A percentile compares a stretch with the other conserved stretches of the same genome.
phyloP scores from a whole-genome alignment of 352 stramenopile species.

The Pythium brassicae region DNA sequence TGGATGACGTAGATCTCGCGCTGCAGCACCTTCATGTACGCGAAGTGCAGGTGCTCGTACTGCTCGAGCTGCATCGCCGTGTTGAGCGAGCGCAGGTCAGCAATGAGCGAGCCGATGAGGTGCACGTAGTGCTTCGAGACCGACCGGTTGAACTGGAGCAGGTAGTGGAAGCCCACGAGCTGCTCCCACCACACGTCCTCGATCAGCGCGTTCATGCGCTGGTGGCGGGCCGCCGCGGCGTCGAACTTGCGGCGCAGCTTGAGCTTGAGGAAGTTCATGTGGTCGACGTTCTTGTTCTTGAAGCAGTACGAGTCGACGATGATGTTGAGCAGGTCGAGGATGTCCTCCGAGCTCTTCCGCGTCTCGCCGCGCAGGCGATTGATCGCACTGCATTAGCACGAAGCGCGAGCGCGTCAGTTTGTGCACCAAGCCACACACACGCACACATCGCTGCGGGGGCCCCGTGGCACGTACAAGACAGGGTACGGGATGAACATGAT shows the following conservation, averaged over 20 bases:
- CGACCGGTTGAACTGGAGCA: constrained; percentile 70
- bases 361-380: constrained; percentile 47
- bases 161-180: constrained; percentile 56
- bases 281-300: constrained; percentile 82
- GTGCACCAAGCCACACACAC: background rate
- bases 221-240: constrained; percentile 33
- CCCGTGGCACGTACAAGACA: constrained; percentile 51
- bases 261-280: constrained; percentile 78
- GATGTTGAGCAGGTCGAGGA: constrained; percentile 73
- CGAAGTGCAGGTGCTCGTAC: constrained; percentile 66
- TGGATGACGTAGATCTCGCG: constrained; percentile 81
- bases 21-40: constrained; percentile 76
- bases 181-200: constrained; percentile 84
- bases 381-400: constrained; percentile 70
- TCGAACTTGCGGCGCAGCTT: constrained; percentile 78
- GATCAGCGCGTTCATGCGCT: constrained; percentile 53
- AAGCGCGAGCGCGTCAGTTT: too few species aligned
- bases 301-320: constrained; percentile 86
- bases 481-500: constrained; percentile 79
- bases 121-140: constrained; percentile 64
- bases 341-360: constrained; percentile 36
- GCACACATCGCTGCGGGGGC: background rate
- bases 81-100: constrained; percentile 63
- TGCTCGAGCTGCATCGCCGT: constrained; percentile 78
- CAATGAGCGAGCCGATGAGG: constrained; percentile 59